Base-by-base conservation (phyloP, 129 eudicot species). In the Saposhnikovia divaricata region DNA sequence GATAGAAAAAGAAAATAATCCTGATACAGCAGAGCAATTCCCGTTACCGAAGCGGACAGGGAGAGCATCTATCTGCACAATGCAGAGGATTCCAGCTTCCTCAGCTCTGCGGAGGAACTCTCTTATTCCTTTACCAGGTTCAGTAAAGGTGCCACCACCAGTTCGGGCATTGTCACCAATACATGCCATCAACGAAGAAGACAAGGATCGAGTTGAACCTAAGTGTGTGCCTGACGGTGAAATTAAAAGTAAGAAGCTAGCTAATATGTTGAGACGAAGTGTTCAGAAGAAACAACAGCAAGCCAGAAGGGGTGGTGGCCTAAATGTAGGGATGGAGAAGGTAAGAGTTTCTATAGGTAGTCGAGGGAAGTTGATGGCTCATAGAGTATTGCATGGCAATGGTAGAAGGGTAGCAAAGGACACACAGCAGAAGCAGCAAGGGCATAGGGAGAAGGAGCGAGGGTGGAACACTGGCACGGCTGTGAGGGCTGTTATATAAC, bases 261-360 rank as follows among this genome's bases (percentile, higher is more conserved):
- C 81, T 80, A 83, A 83, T 40, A 78, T 81, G 42, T 66, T 88
- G 75, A 87, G 98, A 77, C 75, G 84, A 86, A 93, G 98, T 85
- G 46, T 90, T 79, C 89, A 87, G 50, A 92, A 87, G 89, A 92
- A 80, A 87, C 95, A 85, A 81, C 91, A 85, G 57, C 68, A 80
- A 9, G 50, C 79, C 5, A 81, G 87, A 81, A 86, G 84, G 68
- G 90, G 96, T 71, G 96, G 96, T 14, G 96, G 96, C 3, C 90
- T 93, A 19, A 93, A 88, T 83, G 91, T 94, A 6, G 91, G 91
- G 15, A 87, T 86, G 89, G 98, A 94, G 78, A 89, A 89, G 84
- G 90, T 94, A n/a, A 84, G 98, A 68, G 93, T 94, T 21, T 94
- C 98, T 0, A 92, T 94, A 23, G 97, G 98, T 6, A 84, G 89